These are phyloP conservation scores for Ustilago xerochloae DNA, from an alignment of 1,284 basidiomycete species.

Conservation along the genomic window DNA sequence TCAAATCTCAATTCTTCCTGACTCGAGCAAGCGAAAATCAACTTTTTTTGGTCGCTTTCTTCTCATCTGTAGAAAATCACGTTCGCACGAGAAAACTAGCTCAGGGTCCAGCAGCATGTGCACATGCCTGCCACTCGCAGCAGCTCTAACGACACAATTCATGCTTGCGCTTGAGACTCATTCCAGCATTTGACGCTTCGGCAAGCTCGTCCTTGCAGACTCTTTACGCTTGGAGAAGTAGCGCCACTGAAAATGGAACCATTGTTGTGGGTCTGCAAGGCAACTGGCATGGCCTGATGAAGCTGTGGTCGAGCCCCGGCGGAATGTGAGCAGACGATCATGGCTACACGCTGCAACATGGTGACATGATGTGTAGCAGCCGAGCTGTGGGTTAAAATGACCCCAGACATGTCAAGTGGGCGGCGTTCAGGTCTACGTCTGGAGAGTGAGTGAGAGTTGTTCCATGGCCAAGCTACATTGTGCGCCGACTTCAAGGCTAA, in stretches of 20 bases:
- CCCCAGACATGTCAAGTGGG: too few relatives aligned
- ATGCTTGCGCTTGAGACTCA: background rate
- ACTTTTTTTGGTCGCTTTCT: background rate
- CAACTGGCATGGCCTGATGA: background rate
- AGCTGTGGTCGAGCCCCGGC: too few relatives aligned
- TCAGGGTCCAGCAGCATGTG: background rate
- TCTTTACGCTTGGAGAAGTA: background rate
- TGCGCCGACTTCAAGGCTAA: too few relatives aligned
- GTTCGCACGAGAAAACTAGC: background rate
- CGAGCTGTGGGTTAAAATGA: too few relatives aligned
- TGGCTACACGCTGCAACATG: too few relatives aligned
- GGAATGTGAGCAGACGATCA: too few relatives aligned
- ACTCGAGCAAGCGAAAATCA: background rate
- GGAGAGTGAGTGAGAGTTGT: too few relatives aligned
- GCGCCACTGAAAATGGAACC: background rate
- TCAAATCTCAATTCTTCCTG: background rate
- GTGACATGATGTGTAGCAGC: too few relatives aligned
- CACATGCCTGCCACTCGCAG: constrained; percentile 1
- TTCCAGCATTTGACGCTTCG: background rate
- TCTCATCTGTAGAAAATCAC: background rate
- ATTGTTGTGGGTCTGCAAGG: background rate
- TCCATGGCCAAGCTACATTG: too few relatives aligned
- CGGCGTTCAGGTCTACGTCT: too few relatives aligned
- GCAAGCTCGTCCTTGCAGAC: background rate
- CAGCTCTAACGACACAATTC: background rate